Base-by-base conservation (phyloP, 495 filamentous ascomycete species). In the Aspergillus leporis region DNA sequence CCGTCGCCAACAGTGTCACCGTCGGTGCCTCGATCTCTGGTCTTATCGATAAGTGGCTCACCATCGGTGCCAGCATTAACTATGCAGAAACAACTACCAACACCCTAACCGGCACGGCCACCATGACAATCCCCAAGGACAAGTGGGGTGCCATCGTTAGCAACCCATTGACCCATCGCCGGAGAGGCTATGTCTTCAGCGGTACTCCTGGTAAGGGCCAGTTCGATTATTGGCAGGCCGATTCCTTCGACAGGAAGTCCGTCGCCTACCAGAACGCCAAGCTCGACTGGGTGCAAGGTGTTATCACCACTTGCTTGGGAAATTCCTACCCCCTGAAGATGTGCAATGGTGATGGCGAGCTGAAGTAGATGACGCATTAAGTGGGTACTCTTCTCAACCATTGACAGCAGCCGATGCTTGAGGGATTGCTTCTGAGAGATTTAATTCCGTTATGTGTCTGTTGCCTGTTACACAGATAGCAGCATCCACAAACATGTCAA, bases 51-150 rank as follows among this genome's bases (percentile, higher is more conserved):
- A 34, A 59, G 14, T 63, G 59, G 28, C 56, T 63, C 18, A 30
- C 31, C 5, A 34, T 56, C 36, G 31, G 34, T 12, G 36, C 38
- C 19, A 48, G 21, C 22, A 59, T 56, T 38, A 32, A 51, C 56
- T 59, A 59, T 38, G 19, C 34, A 21, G 10, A 56, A 4, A 59
- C 56, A 0, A 38, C 25, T 7, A 63, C 61, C 46, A 56, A 47
- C 38, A 41, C 56, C 8, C 46, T 63, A 9, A 59, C 61, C 48
- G 61, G 61, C 40, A 63, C 61, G 52, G 61, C 51, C 9, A 63
- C 61, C 19, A 59, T 63, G 61, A 63, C 61, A 2, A 63, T 63
- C 48, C 61, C 61, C 18, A 51, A 55, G 43, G 56, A 59, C 56
- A 55, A 25, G 48, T 63, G 61, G 61, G 61, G 61, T 8, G 56